Conservation (phyloP, 345 rosid species). For the Pelargonium nanum region DNA sequence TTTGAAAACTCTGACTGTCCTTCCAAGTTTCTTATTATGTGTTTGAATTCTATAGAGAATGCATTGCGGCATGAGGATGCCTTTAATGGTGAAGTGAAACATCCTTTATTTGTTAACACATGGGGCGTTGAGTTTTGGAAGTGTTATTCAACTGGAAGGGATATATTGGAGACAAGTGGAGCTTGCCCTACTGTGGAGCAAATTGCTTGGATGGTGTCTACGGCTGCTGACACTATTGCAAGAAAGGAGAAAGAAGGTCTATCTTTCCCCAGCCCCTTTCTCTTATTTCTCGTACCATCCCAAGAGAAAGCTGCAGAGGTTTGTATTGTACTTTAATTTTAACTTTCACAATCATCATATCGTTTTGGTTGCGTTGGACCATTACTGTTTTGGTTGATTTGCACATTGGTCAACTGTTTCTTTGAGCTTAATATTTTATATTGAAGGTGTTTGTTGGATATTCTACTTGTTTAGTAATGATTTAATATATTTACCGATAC, state of each 20-base stretch:
- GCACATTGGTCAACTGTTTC: too few species aligned
- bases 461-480: not conserved
- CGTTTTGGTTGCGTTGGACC: too few species aligned
- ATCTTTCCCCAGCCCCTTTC: constrained; percentile 44
- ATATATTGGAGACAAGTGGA: constrained; percentile 29
- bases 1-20: constrained; percentile 21
- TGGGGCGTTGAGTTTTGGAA: constrained; percentile 92
- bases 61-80: constrained; percentile 14
- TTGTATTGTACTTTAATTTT: constrained; percentile 5
- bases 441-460: not conserved
- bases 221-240: constrained; percentile 63
- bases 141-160: constrained; percentile 38
- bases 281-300: constrained; percentile 66
- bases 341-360: not conserved
- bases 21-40: constrained; percentile 45
- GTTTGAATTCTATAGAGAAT: constrained; percentile 53
- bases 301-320: constrained; percentile 79
- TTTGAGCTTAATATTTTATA: constrained; percentile 4
- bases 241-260: constrained; percentile 56
- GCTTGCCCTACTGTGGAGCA: constrained; percentile 24
- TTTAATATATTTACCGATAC: not conserved
- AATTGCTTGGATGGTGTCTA: constrained; percentile 75
- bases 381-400: too few species aligned
- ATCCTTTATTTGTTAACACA: constrained; percentile 38
- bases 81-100: constrained; percentile 18